Base-by-base conservation (phyloP, 2,329 filamentous ascomycete species). In the Fonsecaea monophora region DNA sequence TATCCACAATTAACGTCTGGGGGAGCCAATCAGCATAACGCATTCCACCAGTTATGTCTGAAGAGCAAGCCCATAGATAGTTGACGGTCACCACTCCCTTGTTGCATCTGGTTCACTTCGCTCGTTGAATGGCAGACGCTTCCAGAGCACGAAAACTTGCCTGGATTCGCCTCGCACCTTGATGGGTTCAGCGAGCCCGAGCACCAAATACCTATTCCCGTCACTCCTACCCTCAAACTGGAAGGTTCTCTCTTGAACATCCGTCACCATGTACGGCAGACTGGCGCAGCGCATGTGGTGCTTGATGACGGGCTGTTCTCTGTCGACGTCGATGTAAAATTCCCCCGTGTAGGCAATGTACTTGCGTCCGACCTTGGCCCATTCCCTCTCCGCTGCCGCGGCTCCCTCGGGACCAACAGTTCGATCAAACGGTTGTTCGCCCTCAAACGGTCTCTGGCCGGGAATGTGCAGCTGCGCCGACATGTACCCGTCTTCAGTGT, bases 401-500 rank as follows among this genome's bases (percentile, higher is more conserved):
- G 48, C 48, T 53, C 30, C 48, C n/a, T 53, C 48, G 4, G 48
- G 4, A 25, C 48, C 30, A 6, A 53, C 48, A 4, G 30, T 4
- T n/a, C 48, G 48, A 6, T 53, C 48, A 32, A 53, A 53, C 18
- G 48, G 48, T 15, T 25, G 48, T 53, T 53, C 48, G 48, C 21
- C 30, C 4, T 25, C 21, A 10, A 58, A 67, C 1, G 53, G 40
- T 42, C 42, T 54, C 53, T 67, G 65, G 21, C 62, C 65, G 10
- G 62, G 45, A 50, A 53, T 56, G 21, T 59, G 61, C 38, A 67
- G 55, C 13, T 55, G 53, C 18, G 65, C 65, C n/a, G 62, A 65
- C 65, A 68, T 68, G 48, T 65, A 64, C 21, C 65, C 65, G 48
- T 68, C 62, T 53, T 53, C 34, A 12, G 62, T 68, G 40, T 68